Base-by-base conservation (phyloP, 2,329 filamentous ascomycete genomes). In the Xylariaceae sp. region DNA sequence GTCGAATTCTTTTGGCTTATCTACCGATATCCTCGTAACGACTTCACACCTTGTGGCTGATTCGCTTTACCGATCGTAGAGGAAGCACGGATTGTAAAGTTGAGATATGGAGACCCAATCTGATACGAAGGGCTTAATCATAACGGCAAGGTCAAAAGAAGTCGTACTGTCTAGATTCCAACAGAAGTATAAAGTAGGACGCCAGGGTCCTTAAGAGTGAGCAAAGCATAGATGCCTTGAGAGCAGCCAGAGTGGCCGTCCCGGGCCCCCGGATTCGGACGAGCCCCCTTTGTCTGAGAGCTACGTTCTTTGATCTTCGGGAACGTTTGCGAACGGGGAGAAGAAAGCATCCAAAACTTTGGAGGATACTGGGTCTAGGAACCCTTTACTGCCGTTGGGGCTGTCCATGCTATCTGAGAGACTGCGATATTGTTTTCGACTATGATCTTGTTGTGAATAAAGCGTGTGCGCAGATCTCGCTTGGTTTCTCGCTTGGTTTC, bases 241-340 rank as follows among this genome's bases (percentile, higher is more conserved):
- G 44, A 47, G 7, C 11, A 45, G 50, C 45, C 7, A 17, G 41
- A 45, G 17, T 17, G 11, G 44, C 51, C 41, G 10, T 30, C 18
- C 34, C 18, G 34, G 39, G 13, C 35, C 18, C 51, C 61, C 57
- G 61, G 59, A 60, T 65, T 56, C 58, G 59, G 61, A 57, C 17
- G 50, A 30, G 50, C 11, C 10, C 41, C 15, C 62, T 23, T 62
- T 62, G 17, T 47, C 52, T 30, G 10, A 15, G 47, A 18, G 47
- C 44, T n/a, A 23, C 3, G 2, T 41, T 56, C 57, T 64, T 61
- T 61, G 55, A 61, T 15, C 9, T 9, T 4, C 15, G n/a, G 5
- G 10, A 54, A 61, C 56, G 58, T 61, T 63, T 63, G 53, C 58
- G 10, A 58, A 50, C 18, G 30, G 11, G 17, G 3, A 15, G 7